Percentiles rank a stretch among this genome's conserved stretches.
Evolutionary conservation across 768 basidiomycete species (phyloP).

Genomic region (Lactifluus hygrophoroides): DNA sequence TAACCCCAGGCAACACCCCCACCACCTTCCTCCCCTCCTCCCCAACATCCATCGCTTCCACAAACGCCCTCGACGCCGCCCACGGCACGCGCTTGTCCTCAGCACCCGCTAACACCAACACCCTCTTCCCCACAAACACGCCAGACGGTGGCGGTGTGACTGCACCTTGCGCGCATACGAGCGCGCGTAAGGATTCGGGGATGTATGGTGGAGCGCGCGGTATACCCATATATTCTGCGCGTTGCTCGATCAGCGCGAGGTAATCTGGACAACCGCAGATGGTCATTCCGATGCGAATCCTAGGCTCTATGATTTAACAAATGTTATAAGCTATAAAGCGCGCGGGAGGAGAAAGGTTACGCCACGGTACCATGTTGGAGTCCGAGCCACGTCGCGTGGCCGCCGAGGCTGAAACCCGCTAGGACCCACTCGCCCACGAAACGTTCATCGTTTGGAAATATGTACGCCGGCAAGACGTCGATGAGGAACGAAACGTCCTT

Average conservation of each 20-base stretch:
- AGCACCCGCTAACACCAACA: slow-evolving; percentile 61
- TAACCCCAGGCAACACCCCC: slow-evolving; percentile 26
- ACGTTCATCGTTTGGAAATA: slow-evolving; percentile 62
- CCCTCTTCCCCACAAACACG: slow-evolving; percentile 61
- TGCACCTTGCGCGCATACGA: slow-evolving; percentile 43
- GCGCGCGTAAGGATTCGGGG: slow-evolving; percentile 42
- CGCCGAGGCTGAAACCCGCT: slow-evolving; percentile 74
- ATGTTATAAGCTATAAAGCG: no score
- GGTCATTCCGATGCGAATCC: slow-evolving; percentile 36
- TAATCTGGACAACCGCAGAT: slow-evolving; percentile 65
- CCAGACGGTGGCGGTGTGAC: slow-evolving; percentile 33
- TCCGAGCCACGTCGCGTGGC: slow-evolving; percentile 73
- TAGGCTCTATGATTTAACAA: slow-evolving; percentile 35
- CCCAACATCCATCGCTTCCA: slow-evolving; percentile 26
- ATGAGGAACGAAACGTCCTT: slow-evolving; percentile 74
- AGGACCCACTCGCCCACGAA: slow-evolving; percentile 60
- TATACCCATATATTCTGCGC: slow-evolving; percentile 42
- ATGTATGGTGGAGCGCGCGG: slow-evolving; percentile 44
- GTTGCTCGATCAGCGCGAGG: slow-evolving; percentile 42
- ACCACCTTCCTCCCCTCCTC: slow-evolving; percentile 27
- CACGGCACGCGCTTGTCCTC: slow-evolving; percentile 33
- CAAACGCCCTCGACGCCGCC: slow-evolving; percentile 24
- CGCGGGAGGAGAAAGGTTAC: no score
- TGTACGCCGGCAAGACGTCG: slow-evolving; percentile 64
- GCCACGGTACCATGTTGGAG: slow-evolving; percentile 44